Percentiles rank a stretch among this genome's conserved stretches.
These are phyloP conservation scores for Helichrysum umbraculigerum DNA, from an alignment of 129 eudicot genomes.

Conservation along the genomic window DNA sequence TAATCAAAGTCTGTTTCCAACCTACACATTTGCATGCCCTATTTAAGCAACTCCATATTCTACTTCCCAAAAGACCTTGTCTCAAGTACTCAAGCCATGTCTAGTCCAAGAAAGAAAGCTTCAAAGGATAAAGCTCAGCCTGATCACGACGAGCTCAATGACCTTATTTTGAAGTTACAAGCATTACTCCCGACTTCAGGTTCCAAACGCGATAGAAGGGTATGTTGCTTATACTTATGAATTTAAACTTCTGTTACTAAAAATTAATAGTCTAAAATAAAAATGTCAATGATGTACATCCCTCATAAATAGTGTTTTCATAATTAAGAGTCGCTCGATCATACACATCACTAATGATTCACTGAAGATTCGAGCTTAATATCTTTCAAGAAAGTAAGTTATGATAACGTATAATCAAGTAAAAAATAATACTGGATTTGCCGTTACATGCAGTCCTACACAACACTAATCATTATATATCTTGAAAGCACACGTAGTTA, in stretches of 20 bases:
- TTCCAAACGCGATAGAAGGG: conserved; percentile 5
- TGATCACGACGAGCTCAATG: background rate
- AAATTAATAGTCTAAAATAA: background rate
- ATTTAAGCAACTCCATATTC: no score
- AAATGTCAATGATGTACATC: background rate
- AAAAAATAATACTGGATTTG: background rate
- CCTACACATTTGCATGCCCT: no score
- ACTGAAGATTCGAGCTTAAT: background rate
- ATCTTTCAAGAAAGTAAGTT: background rate
- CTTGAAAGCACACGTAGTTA: background rate
- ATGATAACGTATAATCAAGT: background rate
- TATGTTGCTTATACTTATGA: conserved; percentile 11
- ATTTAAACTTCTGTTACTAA: background rate
- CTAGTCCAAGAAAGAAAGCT: conserved; percentile 13
- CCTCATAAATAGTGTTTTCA: background rate
- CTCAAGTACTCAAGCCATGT: conserved; percentile 6
- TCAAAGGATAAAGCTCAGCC: background rate
- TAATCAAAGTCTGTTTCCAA: no score
- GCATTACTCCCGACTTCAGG: conserved; percentile 24
- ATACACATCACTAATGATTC: background rate
- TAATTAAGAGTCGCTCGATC: background rate
- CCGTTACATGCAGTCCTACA: background rate
- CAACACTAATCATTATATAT: background rate
- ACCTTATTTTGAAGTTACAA: conserved; percentile 20
- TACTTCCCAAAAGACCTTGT: no score